Evolutionary conservation across 2,329 filamentous ascomycete genomes (phyloP).

Genomic region (Monosporascus sp.): DNA sequence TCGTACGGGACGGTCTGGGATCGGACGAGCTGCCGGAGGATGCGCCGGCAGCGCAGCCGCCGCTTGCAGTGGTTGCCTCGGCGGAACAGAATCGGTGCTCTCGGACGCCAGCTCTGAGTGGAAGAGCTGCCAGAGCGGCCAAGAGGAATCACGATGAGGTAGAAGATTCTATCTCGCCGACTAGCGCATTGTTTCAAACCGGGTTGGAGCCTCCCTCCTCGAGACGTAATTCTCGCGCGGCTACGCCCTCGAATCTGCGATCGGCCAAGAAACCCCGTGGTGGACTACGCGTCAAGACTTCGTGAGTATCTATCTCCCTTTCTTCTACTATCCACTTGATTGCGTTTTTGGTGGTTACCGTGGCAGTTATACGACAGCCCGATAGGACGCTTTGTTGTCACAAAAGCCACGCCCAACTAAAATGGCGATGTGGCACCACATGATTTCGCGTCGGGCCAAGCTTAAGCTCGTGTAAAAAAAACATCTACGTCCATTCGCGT

Average conservation of each 20-base stretch:
- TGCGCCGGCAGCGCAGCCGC: slow-evolving; percentile 17
- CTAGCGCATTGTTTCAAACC: slow-evolving; percentile 42
- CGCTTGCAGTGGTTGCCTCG: slow-evolving; percentile 12
- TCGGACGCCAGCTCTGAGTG: slow-evolving; percentile 23
- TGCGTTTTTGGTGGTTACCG: slow-evolving; percentile 13
- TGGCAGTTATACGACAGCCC: slow-evolving; percentile 18
- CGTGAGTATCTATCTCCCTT: slow-evolving; percentile 46
- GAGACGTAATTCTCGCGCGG: slow-evolving; percentile 51
- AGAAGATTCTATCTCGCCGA: slow-evolving; percentile 49
- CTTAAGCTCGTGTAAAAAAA: slow-evolving; percentile 9
- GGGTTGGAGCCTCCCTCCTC: slow-evolving; percentile 38
- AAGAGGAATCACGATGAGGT: slow-evolving; percentile 52
- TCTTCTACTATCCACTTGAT: slow-evolving; percentile 4
- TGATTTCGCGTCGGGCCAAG: slow-evolving; percentile 19
- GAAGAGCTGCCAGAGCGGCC: slow-evolving; percentile 25
- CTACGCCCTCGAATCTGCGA: slow-evolving; percentile 51
- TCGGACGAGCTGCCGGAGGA: slow-evolving; percentile 13
- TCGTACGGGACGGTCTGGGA: slow-evolving; percentile 18
- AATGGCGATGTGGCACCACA: slow-evolving; percentile 29
- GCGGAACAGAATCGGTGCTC: slow-evolving; percentile 19
- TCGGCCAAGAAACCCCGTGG: slow-evolving; percentile 55
- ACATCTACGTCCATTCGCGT: slow-evolving; percentile 6
- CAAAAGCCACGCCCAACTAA: slow-evolving; percentile 19
- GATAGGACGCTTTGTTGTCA: slow-evolving; percentile 20
- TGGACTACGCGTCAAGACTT: slow-evolving; percentile 61